Percentiles rank a stretch among this genome's conserved stretches.
These are phyloP conservation scores for Cyberlindnera mrakii DNA, from an alignment of 805 yeast genomes.

Conservation along the genomic window DNA sequence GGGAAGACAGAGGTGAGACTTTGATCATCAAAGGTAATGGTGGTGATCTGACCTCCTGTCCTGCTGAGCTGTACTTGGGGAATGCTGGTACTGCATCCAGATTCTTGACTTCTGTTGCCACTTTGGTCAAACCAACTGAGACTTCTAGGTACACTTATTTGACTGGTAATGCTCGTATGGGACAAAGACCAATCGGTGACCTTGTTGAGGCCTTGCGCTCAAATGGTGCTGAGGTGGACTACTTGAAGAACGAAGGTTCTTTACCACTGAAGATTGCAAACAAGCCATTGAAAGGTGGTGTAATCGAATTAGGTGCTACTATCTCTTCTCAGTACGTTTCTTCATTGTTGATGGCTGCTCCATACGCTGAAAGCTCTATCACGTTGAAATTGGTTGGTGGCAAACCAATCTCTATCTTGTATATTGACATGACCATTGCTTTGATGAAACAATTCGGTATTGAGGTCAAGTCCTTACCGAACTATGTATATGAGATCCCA, in stretches of 20 bases:
- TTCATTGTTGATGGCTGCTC: constrained; percentile 94
- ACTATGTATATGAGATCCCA: constrained; percentile 86
- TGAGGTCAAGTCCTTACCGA: constrained; percentile 67
- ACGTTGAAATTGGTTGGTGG: constrained; percentile 90
- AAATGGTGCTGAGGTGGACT: constrained; percentile 74
- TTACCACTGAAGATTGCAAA: constrained; percentile 73
- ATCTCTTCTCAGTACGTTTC: constrained; percentile 97
- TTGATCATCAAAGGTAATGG: constrained; percentile 81
- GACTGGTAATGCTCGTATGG: constrained; percentile 96
- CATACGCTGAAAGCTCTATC: constrained; percentile 85
- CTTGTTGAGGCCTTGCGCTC: constrained; percentile 81
- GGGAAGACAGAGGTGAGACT: constrained; percentile 89
- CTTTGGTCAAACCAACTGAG: constrained; percentile 56
- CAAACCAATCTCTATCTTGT: constrained; percentile 91
- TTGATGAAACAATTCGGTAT: constrained; percentile 94
- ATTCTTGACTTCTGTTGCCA: constrained; percentile 86
- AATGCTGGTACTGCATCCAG: constrained; percentile 98
- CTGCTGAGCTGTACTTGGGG: constrained; percentile 76
- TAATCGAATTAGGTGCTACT: constrained; percentile 91
- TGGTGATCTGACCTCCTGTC: constrained; percentile 62
- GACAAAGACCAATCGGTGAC: constrained; percentile 95
- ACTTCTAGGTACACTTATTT: constrained; percentile 46
- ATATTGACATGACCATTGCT: constrained; percentile 93
- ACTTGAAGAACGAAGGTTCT: constrained; percentile 71
- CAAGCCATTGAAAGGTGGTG: constrained; percentile 81